A percentile compares a stretch with the other conserved stretches of the same genome.
phyloP scores from a whole-genome alignment of 805 yeast species.

The Naumovozyma dairenensis region DNA sequence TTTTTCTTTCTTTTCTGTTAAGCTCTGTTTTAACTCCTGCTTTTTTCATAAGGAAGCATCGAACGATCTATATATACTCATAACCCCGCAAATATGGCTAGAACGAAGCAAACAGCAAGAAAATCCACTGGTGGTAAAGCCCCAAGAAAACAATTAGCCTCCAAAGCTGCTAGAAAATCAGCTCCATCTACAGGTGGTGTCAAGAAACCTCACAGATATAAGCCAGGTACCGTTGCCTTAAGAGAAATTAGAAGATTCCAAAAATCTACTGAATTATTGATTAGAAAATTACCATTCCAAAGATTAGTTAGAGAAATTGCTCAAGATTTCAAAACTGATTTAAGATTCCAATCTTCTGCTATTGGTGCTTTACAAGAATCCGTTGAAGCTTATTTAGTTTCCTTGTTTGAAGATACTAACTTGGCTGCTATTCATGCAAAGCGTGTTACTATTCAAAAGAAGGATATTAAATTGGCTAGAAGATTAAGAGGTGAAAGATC shows the following conservation, averaged over 20 bases:
- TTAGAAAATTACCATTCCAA: conserved; percentile 95
- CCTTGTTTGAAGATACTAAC: conserved; percentile 94
- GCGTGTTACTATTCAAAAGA: conserved; percentile 97
- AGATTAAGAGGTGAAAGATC: conserved; percentile 96
- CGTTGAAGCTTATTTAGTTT: conserved; percentile 94
- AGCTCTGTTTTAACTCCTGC: no score
- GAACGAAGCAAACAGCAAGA: conserved; percentile 92
- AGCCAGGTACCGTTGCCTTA: conserved; percentile 94
- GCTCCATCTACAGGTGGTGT: conserved; percentile 91
- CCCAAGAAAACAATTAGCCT: conserved; percentile 87
- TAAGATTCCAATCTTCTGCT: conserved; percentile 95
- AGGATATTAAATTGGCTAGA: conserved; percentile 95
- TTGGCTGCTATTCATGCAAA: conserved; percentile 98
- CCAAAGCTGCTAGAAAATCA: conserved; percentile 87
- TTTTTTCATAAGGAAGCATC: not conserved
- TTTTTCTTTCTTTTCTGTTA: no score
- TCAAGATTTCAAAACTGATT: conserved; percentile 81
- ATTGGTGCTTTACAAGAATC: conserved; percentile 97
- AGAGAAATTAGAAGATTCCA: conserved; percentile 97
- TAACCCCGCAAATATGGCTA: conserved; percentile 50
- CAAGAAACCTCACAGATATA: conserved; percentile 89
- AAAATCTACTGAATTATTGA: conserved; percentile 85
- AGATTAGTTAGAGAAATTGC: conserved; percentile 94
- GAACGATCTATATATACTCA: no score
- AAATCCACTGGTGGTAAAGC: conserved; percentile 93